Evolutionary conservation across 2,329 filamentous ascomycete species (phyloP).

Genomic region (Calcarisporium arbuscula): DNA sequence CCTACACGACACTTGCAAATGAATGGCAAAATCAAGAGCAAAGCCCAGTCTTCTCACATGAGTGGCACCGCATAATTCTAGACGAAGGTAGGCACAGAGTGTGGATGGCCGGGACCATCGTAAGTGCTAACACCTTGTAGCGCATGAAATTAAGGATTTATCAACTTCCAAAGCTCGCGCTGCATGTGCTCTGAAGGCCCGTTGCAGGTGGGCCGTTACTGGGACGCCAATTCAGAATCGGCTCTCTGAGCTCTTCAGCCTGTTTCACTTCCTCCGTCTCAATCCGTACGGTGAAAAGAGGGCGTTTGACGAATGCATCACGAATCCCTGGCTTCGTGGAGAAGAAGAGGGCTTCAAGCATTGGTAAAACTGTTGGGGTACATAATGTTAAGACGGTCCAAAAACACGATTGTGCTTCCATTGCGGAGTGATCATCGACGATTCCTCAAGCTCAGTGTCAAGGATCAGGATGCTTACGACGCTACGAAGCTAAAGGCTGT

Average conservation of each 20-base stretch:
- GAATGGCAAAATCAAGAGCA: slow-evolving; percentile 23
- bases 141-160: too few relatives aligned
- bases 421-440: too few relatives aligned
- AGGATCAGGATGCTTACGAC: too few relatives aligned
- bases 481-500: too few relatives aligned
- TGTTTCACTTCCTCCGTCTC: slow-evolving; percentile 34
- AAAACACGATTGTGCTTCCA: slow-evolving; percentile 33
- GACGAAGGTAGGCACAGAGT: slow-evolving; percentile 13
- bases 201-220: slow-evolving; percentile 37
- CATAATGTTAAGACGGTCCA: slow-evolving; percentile 33
- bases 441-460: too few relatives aligned
- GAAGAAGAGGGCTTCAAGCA: slow-evolving; percentile 29
- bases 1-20: slow-evolving; percentile 31
- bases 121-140: too few relatives aligned
- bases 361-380: slow-evolving; percentile 30
- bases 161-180: slow-evolving; percentile 24
- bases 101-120: too few relatives aligned
- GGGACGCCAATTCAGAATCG: slow-evolving; percentile 43
- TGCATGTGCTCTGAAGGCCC: slow-evolving; percentile 29
- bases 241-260: slow-evolving; percentile 30
- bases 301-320: slow-evolving; percentile 32
- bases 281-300: slow-evolving; percentile 32
- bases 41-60: slow-evolving; percentile 21
- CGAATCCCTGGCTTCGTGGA: slow-evolving; percentile 30
- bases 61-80: slow-evolving; percentile 23